Evolutionary conservation across 495 filamentous ascomycete species (phyloP), one percentile per base, ranked within the genome.

Genomic region (Aspergillus kassunensis): DNA sequence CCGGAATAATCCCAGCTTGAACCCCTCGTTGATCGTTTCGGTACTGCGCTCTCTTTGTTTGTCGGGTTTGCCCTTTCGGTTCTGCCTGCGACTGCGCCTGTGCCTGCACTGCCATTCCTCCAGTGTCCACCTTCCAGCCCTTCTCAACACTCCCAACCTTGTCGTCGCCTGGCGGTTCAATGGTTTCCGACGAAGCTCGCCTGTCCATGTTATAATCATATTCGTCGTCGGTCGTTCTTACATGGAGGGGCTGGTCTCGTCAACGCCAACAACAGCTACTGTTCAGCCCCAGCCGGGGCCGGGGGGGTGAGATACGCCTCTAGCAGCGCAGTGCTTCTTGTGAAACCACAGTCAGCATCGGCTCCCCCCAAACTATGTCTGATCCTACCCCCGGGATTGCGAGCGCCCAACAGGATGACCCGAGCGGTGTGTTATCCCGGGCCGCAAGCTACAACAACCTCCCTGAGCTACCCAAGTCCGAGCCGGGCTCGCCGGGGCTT

Each of bases 401-500:
- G 33, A 60, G 49, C 39, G 54, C 44, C 44, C 61, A 54, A 36
- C 58, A 58, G 42, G 64, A 68, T 53, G 66, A 63, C 33, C 59
- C 60, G 25, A 54, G 58, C 44, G 44, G 56, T 54, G 53, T 60
- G 19, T 43, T 70, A 35, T 63, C 62, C 16, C 69, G 69, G 41
- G 65, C 73, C 33, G 71, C 73, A 21, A 76, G 73, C 56, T 76
- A 70, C 49, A 69, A 70, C 48, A 65, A 76, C 46, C 65, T 75
- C 27, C 65, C 65, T 11, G 67, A 63, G 13, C 60, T 67, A 19
- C 12, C 56, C 11, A 36, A 42, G 0, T 24, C 65, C 42, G 61
- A 65, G 33, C 30, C 64, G 18, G 47, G 21, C 27, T 60, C 62
- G 8, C 60, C 67, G n/a, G 52, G 51, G 11, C 53, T 76, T n/a